A percentile compares a stretch with the other conserved stretches of the same genome.
Evolutionary conservation across 306 rosid genomes (phyloP).

Genomic region (Comarum palustre): DNA sequence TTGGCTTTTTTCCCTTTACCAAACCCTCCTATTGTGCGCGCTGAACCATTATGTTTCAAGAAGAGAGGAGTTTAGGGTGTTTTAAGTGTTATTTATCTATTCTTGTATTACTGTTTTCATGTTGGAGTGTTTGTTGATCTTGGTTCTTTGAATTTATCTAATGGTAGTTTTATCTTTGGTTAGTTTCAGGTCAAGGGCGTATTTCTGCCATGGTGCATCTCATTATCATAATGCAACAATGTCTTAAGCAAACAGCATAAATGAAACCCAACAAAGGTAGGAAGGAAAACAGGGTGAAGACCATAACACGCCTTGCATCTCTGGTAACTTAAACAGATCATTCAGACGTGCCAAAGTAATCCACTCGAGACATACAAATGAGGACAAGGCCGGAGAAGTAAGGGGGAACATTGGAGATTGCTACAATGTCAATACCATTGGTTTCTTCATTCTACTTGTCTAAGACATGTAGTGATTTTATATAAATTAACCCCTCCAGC

Average conservation of each 20-base stretch:
- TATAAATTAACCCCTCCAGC: conserved; percentile 16
- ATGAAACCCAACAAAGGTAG: background rate
- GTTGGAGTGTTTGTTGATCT: no score
- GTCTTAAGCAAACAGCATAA: background rate
- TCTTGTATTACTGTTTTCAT: no score
- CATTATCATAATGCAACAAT: background rate
- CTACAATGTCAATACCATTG: conserved; percentile 28
- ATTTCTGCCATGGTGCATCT: no score
- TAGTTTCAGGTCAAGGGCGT: no score
- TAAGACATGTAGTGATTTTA: background rate
- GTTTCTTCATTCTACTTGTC: conserved; percentile 38
- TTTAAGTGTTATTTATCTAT: no score
- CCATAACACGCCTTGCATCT: conserved; percentile 1
- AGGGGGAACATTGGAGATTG: conserved; percentile 22
- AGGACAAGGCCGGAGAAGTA: conserved; percentile 12
- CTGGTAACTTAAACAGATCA: background rate
- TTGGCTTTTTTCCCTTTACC: no score
- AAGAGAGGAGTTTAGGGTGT: no score
- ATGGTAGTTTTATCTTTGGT: no score
- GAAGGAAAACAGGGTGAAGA: conserved; percentile 9
- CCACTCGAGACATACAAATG: conserved; percentile 4
- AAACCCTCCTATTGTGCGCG: no score
- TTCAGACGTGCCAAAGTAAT: background rate
- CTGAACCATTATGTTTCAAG: no score
- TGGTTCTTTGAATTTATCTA: no score